Evolutionary conservation across 768 basidiomycete species (phyloP).

Genomic region (Nevesoporus exiguus): DNA sequence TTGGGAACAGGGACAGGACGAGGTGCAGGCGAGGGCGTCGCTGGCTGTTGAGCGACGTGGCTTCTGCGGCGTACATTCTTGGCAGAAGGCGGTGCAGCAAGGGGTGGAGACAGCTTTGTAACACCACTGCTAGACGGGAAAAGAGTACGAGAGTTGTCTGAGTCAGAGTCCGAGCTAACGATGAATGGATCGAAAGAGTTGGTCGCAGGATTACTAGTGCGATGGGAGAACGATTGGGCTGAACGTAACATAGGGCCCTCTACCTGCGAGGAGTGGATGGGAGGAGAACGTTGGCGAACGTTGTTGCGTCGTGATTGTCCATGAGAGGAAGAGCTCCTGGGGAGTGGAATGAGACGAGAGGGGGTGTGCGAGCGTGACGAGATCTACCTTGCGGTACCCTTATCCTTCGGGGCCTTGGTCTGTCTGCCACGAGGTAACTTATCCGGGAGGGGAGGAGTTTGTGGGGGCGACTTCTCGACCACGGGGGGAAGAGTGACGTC

Average conservation of each 20-base stretch:
- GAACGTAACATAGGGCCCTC: conserved; percentile 41
- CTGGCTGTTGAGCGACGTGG: conserved; percentile 28
- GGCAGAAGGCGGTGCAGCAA: conserved; percentile 48
- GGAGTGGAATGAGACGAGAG: conserved; percentile 2
- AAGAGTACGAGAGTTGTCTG: conserved; percentile 36
- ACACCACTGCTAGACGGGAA: conserved; percentile 20
- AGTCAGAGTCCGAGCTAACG: conserved; percentile 43
- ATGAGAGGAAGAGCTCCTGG: conserved; percentile 47
- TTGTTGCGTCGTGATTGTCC: conserved; percentile 46
- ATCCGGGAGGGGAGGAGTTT: conserved; percentile 22
- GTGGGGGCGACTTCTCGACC: conserved; percentile 26
- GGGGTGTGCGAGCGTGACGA: not conserved
- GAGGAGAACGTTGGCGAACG: conserved; percentile 63
- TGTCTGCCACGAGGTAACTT: conserved; percentile 34
- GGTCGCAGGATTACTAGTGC: conserved; percentile 30
- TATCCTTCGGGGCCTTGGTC: conserved; percentile 41
- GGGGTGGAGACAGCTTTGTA: conserved; percentile 36
- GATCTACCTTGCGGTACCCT: conserved; percentile 40
- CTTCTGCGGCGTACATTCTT: conserved; percentile 61
- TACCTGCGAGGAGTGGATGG: conserved; percentile 61
- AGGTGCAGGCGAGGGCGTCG: conserved; percentile 37
- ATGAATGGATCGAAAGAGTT: conserved; percentile 50
- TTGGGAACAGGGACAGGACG: conserved; percentile 53
- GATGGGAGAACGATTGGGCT: conserved; percentile 26
- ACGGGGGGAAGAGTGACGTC: conserved; percentile 34